Percentiles rank a stretch among this genome's conserved stretches.
Conservation (phyloP, 495 filamentous ascomycete genomes). For the Hypoxylon lienhwacheense region DNA sequence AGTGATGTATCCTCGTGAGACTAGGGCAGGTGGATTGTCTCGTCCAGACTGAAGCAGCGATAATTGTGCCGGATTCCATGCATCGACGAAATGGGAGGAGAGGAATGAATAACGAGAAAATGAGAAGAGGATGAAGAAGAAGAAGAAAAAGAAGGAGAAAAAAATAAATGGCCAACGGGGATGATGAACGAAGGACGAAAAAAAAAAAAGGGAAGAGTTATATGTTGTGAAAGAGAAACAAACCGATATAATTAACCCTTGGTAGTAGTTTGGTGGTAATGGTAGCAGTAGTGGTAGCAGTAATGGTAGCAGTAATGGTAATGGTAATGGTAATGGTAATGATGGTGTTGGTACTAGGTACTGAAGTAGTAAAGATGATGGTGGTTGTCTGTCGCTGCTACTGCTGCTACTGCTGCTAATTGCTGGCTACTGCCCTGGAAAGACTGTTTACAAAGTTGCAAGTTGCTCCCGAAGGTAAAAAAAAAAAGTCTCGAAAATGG, state of each 20-base stretch:
- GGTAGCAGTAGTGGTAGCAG: too few species aligned
- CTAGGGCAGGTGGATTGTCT: slow-evolving; percentile 22
- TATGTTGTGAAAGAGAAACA: slow-evolving; percentile 23
- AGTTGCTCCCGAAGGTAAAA: slow-evolving; percentile 22
- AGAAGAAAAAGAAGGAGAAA: background rate
- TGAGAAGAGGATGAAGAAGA: slow-evolving; percentile 4
- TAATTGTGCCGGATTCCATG: slow-evolving; percentile 17
- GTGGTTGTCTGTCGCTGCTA: too few species aligned
- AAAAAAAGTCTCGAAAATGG: too few species aligned
- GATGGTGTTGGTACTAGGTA: slow-evolving; percentile 4
- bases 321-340: slow-evolving; percentile 12
- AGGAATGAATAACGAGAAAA: slow-evolving; percentile 8
- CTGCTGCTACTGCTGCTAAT: too few species aligned
- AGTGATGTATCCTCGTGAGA: slow-evolving; percentile 38
- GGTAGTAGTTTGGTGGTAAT: too few species aligned
- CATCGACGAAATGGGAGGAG: slow-evolving; percentile 25
- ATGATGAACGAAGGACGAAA: background rate
- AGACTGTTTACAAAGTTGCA: slow-evolving; percentile 21
- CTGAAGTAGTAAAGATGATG: too few species aligned
- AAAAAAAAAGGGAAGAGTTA: slow-evolving; percentile 5
- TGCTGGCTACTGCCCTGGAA: too few species aligned
- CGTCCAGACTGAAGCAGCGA: slow-evolving; percentile 27
- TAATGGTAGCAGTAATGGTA: too few species aligned
- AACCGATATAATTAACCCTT: too few species aligned
- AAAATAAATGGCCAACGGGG: background rate